A percentile compares a stretch with the other conserved stretches of the same genome.
Evolutionary conservation across 2,329 filamentous ascomycete species (phyloP).

Genomic region (Davidsoniella neocaledoniae): DNA sequence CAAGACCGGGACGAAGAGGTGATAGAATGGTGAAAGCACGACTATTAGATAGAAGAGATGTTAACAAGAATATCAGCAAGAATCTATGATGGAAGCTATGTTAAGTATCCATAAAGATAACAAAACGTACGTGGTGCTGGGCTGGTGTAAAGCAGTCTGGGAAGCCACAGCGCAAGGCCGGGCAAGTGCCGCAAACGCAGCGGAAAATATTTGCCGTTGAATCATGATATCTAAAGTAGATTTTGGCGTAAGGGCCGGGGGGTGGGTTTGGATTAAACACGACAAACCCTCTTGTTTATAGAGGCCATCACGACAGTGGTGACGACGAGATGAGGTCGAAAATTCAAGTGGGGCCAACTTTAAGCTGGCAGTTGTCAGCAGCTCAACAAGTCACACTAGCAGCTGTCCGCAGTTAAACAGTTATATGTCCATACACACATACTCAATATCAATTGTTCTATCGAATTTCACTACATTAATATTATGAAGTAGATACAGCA

Average conservation of each 20-base stretch:
- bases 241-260: not conserved
- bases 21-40: slow-evolving; percentile 10
- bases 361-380: slow-evolving; percentile 4
- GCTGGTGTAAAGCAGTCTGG: slow-evolving; percentile 4
- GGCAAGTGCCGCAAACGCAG: not conserved
- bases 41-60: not conserved
- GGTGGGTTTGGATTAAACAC: too few species aligned
- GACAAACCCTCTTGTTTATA: too few species aligned
- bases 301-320: not conserved
- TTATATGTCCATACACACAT: slow-evolving; percentile 36
- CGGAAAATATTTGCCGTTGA: slow-evolving; percentile 6
- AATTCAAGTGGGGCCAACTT: slow-evolving; percentile 9
- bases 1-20: slow-evolving; percentile 9
- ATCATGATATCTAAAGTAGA: not conserved
- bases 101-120: not conserved
- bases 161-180: slow-evolving; percentile 3
- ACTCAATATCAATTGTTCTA: not conserved
- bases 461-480: not conserved
- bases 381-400: not conserved
- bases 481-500: not conserved
- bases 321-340: slow-evolving; percentile 2
- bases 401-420: not conserved
- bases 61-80: not conserved
- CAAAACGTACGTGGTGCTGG: slow-evolving; percentile 8
- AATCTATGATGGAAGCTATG: not conserved